phyloP scores from a whole-genome alignment of 1,139 yeast genomes.

The Taiozyma sp. region DNA sequence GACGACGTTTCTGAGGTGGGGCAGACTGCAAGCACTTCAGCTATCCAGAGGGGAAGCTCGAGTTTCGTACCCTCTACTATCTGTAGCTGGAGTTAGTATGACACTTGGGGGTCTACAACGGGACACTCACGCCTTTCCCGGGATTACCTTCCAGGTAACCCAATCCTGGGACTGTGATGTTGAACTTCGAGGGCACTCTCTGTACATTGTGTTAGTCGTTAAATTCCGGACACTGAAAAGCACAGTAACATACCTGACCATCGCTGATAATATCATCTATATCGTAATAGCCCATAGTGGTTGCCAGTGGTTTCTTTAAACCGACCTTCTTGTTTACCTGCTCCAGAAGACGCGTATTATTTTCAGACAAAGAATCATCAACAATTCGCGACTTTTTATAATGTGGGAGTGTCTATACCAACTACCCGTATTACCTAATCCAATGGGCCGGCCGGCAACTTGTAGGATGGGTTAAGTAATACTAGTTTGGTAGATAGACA shows the following conservation, averaged over 20 bases:
- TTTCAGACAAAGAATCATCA: no score
- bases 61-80: constrained; percentile 60
- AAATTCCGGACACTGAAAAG: constrained; percentile 7
- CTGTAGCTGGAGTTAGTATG: background rate
- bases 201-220: constrained; percentile 23
- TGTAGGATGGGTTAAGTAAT: no score
- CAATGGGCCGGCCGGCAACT: no score
- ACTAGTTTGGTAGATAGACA: no score
- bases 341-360: background rate
- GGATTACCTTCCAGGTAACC: constrained; percentile 87
- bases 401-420: no score
- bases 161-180: constrained; percentile 72
- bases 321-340: background rate
- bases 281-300: constrained; percentile 57
- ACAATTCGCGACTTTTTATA: background rate
- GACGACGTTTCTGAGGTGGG: constrained; percentile 25
- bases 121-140: constrained; percentile 30
- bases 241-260: constrained; percentile 34
- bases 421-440: no score
- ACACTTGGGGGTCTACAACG: constrained; percentile 22
- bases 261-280: constrained; percentile 87
- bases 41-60: constrained; percentile 88
- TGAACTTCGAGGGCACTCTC: constrained; percentile 74
- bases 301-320: background rate
- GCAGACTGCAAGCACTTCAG: constrained; percentile 65